Evolutionary conservation across 805 yeast genomes (phyloP).

Genomic region (Lipomyces anomalus): DNA sequence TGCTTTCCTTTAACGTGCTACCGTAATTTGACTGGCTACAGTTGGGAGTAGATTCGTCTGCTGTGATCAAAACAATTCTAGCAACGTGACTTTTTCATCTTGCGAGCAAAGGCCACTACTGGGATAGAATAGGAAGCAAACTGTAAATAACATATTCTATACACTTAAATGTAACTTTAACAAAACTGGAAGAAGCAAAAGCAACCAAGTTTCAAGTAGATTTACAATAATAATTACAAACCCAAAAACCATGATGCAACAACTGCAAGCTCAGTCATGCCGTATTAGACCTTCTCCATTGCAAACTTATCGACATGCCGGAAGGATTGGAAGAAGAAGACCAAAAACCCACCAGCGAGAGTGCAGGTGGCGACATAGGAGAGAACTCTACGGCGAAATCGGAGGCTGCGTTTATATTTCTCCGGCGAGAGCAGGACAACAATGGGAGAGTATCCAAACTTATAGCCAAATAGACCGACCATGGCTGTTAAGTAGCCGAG

Average conservation of each 20-base stretch:
- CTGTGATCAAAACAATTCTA: no score
- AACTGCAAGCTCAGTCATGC: background rate
- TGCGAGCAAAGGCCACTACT: no score
- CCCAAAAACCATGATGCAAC: no score
- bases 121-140: no score
- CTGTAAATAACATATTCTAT: no score
- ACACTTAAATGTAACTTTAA: no score
- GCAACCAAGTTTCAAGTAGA: no score
- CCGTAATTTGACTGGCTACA: no score
- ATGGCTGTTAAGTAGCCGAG: slow-evolving; percentile 26
- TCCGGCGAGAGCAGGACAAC: slow-evolving; percentile 1
- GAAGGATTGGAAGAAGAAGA: background rate
- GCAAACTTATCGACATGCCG: background rate
- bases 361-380: background rate
- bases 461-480: slow-evolving; percentile 26
- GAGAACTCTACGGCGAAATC: background rate
- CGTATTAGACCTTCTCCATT: background rate
- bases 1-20: no score
- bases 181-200: no score
- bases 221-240: background rate
- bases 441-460: slow-evolving; percentile 21
- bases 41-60: no score
- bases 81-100: no score
- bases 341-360: background rate
- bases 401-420: background rate